Evolutionary conservation across 257 asterid species (phyloP), one percentile per base, ranked within the genome.

Genomic region (Euphrasia confusa): DNA sequence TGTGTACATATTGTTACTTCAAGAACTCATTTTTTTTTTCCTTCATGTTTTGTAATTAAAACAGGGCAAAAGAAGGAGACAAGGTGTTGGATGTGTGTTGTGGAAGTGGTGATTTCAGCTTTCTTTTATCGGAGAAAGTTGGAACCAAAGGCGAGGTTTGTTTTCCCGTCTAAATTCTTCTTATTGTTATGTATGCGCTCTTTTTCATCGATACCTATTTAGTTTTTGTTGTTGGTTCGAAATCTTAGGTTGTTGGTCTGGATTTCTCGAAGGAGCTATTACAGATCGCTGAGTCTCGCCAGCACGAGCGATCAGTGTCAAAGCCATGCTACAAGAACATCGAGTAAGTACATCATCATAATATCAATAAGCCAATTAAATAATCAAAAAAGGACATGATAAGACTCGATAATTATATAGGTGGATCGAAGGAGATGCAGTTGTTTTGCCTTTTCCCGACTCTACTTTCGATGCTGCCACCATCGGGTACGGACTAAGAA

Each of bases 81-180:
- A 57, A 27, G 55, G 93, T 78, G 52, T 69, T 84, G 75, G 93
- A 81, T 73, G 68, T 79, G 57, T 84, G 93, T 54, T 84, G 93
- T 76, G 93, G 89, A 60, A 84, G 84, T 76, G 89, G 93, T 48
- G 93, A 84, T 69, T 76, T 81, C 75, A 72, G 81, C 42, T 84
- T 84, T 80, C 86, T 78, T 30, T 58, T 81, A 49, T 81, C 84
- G 10, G 81, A 81, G 60, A 84, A 66, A 76, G 86, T 84, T 60
- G 86, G 92, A 59, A 12, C 60, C 24, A 30, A 35, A 47, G 89
- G 92, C 68, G 70, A 84, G 89, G 92, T 81, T 67, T 58, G 61
- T 2, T 10, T 37, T 57, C 53, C 17, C 42, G 9, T 58, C 56
- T 70, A 53, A 5, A 39, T 70, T 57, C 26, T 33, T 70, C 58